Base-by-base conservation (phyloP, 371 early-diverging fungal genomes). In the Circinella umbellata region DNA sequence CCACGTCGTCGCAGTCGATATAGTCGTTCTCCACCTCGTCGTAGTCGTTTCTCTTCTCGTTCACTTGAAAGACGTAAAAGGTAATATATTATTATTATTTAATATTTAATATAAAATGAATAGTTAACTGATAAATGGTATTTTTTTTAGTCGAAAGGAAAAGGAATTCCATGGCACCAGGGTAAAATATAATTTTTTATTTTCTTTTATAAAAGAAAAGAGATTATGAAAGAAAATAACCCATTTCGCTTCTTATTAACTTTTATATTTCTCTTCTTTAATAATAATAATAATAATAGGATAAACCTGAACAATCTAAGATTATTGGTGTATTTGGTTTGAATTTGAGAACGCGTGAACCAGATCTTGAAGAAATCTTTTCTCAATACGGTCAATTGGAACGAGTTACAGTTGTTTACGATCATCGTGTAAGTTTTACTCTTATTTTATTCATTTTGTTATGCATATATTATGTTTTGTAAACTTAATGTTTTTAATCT, bases 261-360 rank as follows among this genome's bases (percentile, higher is more conserved):
- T 27, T 27, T 27, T 27, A 27, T 27, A 47, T 38, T 57, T 37
- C 18, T 46, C 6, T 11, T 14, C 17, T 20, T 51, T 27, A 27
- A 46, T 37, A 39, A 13, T 7, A 61, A 2, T n/a, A 15, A 15
- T 68, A 54, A 15, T 20, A 42, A 18, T 69, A 73, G 75, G 83
- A 83, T 34, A 72, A 66, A 9, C 83, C 83, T 65, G 82, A 81
- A 69, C 73, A 64, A 71, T 90, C 81, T 76, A 87, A 69, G 84
- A 92, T 70, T 78, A 78, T 95, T 47, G 95, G 95, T 47, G 93
- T 94, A 15, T 95, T 95, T 80, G 93, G 93, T 42, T 85, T 95
- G 71, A 90, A 88, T 74, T 83, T 89, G 60, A 78, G 85, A 61
- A 94, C 94, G 14, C 80, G 75, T 64, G 92, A 92, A 73, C 66